Evolutionary conservation across 2,329 filamentous ascomycete genomes (phyloP), one percentile per base, ranked within the genome.

Genomic region (Fusarium domesticum): DNA sequence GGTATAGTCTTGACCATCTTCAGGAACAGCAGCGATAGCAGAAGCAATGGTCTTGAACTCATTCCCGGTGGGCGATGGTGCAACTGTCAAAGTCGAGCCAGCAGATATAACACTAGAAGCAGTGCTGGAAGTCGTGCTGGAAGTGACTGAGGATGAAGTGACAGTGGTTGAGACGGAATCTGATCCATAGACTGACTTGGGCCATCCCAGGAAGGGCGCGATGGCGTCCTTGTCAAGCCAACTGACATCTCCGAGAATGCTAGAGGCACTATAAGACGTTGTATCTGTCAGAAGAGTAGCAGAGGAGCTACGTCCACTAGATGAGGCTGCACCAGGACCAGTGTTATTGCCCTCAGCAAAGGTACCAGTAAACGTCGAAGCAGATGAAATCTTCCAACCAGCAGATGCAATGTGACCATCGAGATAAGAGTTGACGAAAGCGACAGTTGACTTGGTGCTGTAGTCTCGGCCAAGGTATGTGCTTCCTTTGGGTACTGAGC

Each of bases 231-330:
- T 51, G 33, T 66, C 64, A 8, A 66, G 51, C 63, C 63, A 66
- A 37, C 51, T 48, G 16, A 61, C 55, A n/a, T 64, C 58, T 11
- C 61, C 61, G 10, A 66, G 48, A 6, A 65, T 45, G 23, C 51
- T 56, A 3, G 71, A 72, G 3, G 63, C 69, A 1, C 67, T 82
- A 45, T 66, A 61, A 50, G 83, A 78, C 49, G 84, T 77, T 47
- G 63, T 74, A 37, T 70, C 57, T 1, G 66, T 68, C 37, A 53
- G 42, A 1, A 64, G 37, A 8, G 56, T 56, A 2, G 43, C 59
- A 6, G 35, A 45, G 15, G 61, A 57, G 2, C 47, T 40, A 14
- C 63, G 58, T 25, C 47, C 51, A 2, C 23, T 28, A 12, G 52
- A 50, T 3, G 59, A 50, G 6, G 51, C 50, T 25, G 47, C 56